Conservation (phyloP, 495 filamentous ascomycete genomes). For the Annulohypoxylon nitens region DNA sequence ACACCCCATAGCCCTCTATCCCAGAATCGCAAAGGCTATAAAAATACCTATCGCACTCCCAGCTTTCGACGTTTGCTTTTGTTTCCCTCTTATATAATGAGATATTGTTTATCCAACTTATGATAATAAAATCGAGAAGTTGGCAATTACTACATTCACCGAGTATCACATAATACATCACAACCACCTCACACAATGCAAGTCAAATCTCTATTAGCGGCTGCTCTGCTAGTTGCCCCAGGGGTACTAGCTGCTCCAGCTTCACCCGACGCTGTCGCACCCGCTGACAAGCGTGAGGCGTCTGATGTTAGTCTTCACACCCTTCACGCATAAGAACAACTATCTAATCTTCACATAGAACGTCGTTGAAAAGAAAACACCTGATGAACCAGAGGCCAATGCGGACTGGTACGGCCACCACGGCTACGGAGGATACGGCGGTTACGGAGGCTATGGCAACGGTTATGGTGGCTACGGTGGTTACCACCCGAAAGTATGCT, state of each 20-base stretch:
- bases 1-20: background rate
- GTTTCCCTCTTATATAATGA: background rate
- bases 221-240: slow-evolving; percentile 42
- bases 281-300: slow-evolving; percentile 10
- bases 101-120: background rate
- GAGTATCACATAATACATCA: background rate
- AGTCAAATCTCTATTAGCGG: slow-evolving; percentile 47
- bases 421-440: background rate
- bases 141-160: background rate
- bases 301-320: slow-evolving; percentile 6
- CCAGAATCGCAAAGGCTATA: slow-evolving; percentile 23
- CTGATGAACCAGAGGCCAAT: background rate
- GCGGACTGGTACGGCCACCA: background rate
- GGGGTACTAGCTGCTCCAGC: slow-evolving; percentile 42
- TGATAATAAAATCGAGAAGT: too few species aligned
- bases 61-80: background rate
- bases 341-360: background rate
- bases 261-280: background rate
- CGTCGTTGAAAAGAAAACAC: background rate
- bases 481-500: background rate
- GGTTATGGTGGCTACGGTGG: slow-evolving; percentile 5
- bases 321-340: background rate
- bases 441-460: background rate
- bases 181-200: slow-evolving; percentile 29
- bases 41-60: slow-evolving; percentile 8